Evolutionary conservation across 306 rosid species (phyloP).

Genomic region (Trifolium repens): DNA sequence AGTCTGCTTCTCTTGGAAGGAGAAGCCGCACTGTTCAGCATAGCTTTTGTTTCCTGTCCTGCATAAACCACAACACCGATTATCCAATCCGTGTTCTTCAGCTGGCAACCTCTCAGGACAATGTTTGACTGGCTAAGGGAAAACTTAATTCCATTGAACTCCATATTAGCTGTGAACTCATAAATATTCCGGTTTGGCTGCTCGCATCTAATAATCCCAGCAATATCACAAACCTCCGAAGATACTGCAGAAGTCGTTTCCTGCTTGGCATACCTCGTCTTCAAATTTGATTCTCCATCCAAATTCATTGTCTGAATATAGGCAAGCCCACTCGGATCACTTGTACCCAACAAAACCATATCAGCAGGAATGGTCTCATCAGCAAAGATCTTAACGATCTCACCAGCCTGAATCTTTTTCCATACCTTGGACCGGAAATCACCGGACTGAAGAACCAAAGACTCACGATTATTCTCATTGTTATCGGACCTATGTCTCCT

Average conservation of each 20-base stretch:
- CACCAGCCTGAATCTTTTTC: slow-evolving; percentile 84
- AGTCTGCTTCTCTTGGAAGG: slow-evolving; percentile 93
- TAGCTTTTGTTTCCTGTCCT: slow-evolving; percentile 97
- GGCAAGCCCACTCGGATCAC: slow-evolving; percentile 95
- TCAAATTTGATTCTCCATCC: slow-evolving; percentile 98
- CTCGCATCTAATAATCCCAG: slow-evolving; percentile 84
- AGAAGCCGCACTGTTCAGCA: slow-evolving; percentile 93
- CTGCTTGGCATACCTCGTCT: slow-evolving; percentile 95
- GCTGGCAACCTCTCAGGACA: slow-evolving; percentile 94
- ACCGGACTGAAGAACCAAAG: slow-evolving; percentile 64
- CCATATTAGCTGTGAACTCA: slow-evolving; percentile 93
- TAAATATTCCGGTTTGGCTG: slow-evolving; percentile 91
- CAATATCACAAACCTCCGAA: slow-evolving; percentile 53
- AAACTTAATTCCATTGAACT: slow-evolving; percentile 65
- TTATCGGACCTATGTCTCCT: slow-evolving; percentile 89
- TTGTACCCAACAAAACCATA: slow-evolving; percentile 94
- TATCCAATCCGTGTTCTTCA: slow-evolving; percentile 95
- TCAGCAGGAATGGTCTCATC: slow-evolving; percentile 93
- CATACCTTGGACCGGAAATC: slow-evolving; percentile 69
- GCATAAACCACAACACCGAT: slow-evolving; percentile 98
- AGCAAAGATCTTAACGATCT: slow-evolving; percentile 78
- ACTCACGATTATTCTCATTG: slow-evolving; percentile 84
- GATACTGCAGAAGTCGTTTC: slow-evolving; percentile 69
- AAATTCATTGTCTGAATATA: slow-evolving; percentile 97
- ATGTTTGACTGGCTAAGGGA: slow-evolving; percentile 93